Conservation (phyloP, 139 green algal genomes). For the Coelastrella sp. region DNA sequence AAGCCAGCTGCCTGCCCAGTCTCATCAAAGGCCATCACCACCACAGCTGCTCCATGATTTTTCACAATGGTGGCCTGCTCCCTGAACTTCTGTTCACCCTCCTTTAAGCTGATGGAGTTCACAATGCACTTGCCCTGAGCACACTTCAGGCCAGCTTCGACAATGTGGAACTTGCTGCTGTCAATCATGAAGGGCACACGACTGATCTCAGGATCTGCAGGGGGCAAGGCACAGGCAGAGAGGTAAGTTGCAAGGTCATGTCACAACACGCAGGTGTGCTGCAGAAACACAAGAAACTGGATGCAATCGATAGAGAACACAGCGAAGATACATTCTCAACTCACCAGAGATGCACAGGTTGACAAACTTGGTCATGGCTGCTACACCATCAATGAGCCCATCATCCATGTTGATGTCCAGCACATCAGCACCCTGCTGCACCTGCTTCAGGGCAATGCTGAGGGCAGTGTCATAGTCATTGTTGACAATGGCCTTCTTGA, state of each 20-base stretch:
- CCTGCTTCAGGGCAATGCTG: constrained; percentile 92
- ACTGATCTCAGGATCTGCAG: constrained; percentile 90
- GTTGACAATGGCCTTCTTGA: constrained; percentile 98
- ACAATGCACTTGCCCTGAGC: constrained; percentile 98
- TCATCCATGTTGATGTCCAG: constrained; percentile 99
- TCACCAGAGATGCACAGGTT: constrained; percentile 90
- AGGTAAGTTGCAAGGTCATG: neutral
- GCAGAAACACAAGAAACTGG: no score
- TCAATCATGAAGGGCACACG: constrained; percentile 99
- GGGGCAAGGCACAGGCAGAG: neutral
- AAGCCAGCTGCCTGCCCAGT: constrained; percentile 82
- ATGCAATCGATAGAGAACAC: no score
- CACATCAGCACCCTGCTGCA: constrained; percentile 88
- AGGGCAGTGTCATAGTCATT: constrained; percentile 96
- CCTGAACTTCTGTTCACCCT: constrained; percentile 95
- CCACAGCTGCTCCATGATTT: constrained; percentile 92
- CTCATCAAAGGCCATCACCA: constrained; percentile 99
- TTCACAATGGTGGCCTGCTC: constrained; percentile 84
- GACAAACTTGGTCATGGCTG: constrained; percentile 96
- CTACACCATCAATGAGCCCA: constrained; percentile 94
- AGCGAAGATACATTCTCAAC: constrained; percentile 88
- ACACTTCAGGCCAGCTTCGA: constrained; percentile 98
- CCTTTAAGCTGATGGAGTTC: constrained; percentile 99
- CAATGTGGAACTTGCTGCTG: constrained; percentile 96
- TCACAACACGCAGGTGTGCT: no score